Base-by-base conservation (phyloP, 2,329 filamentous ascomycete genomes). In the Diaporthe citrichinensis region DNA sequence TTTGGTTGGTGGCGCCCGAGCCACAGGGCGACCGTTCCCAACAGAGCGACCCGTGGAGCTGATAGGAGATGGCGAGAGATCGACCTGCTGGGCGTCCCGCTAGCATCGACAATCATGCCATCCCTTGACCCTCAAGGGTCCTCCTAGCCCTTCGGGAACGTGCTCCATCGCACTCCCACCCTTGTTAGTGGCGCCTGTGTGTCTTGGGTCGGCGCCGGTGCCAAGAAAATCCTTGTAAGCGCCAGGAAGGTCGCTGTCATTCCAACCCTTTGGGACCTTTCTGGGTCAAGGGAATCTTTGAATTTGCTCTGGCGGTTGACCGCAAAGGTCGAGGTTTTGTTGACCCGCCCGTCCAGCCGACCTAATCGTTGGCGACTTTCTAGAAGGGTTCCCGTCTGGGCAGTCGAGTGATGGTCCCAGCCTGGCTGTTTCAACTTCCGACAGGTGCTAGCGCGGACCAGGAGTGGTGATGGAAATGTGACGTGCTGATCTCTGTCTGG, bases 151-250 rank as follows among this genome's bases (percentile, higher is more conserved):
- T 14, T 68, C 49, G 49, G 65, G 44, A 41, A n/a, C 46, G 65
- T 69, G 65, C 65, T 53, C 49, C 49, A 69, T 69, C 41, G 49
- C 34, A 28, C 49, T 53, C 25, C 46, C n/a, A 36, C 49, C 46
- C 49, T 34, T 55, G 65, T 39, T 28, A 36, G 36, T 65, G 46
- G 58, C 71, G 49, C 61, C 58, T 25, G 58, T 55, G 9, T 57
- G 46, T 65, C 65, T 73, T 65, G 58, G 34, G 25, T 73, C 71
- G 71, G 71, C 25, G 57, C 58, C 51, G 71, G 25, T 55, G 58
- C 71, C 71, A 73, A 73, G 71, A 57, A 53, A 65, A 53, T 73
- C 58, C 46, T 65, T 36, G 58, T 34, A 46, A 65, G 58, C 58
- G 28, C 58, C 34, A 73, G 46, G 31, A 46, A 65, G 71, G 46